Evolutionary conservation across 306 rosid genomes (phyloP).

Genomic region (Pachyrhizus erosus): DNA sequence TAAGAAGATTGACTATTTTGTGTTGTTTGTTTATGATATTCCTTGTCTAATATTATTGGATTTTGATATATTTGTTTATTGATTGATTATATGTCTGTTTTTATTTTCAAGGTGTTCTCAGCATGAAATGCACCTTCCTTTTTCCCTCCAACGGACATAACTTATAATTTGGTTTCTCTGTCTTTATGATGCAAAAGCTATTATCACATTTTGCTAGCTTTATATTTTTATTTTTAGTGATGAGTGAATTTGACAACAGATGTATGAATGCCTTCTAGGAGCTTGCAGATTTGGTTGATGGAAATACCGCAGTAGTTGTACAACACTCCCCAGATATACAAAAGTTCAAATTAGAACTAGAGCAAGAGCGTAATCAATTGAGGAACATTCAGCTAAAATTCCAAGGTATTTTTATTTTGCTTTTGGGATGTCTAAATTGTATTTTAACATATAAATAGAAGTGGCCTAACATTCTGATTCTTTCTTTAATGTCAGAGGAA

Average conservation of each 20-base stretch:
- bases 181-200: neutral
- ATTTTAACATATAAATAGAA: neutral
- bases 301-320: constrained; percentile 46
- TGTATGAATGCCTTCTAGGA: constrained; percentile 94
- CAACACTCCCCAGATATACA: constrained; percentile 56
- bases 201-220: neutral
- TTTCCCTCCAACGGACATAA: neutral
- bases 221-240: constrained; percentile 51
- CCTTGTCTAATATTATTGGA: neutral
- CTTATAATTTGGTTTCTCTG: constrained; percentile 5
- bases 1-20: constrained; percentile 16
- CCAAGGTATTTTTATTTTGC: constrained; percentile 50
- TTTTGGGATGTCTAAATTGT: constrained; percentile 20
- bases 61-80: constrained; percentile 12
- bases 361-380: constrained; percentile 56
- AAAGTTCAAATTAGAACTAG: constrained; percentile 61
- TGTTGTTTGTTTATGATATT: constrained; percentile 3
- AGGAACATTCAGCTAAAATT: constrained; percentile 50
- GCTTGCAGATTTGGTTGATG: constrained; percentile 71
- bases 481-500: constrained; percentile 59
- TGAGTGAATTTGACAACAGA: constrained; percentile 86
- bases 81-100: neutral
- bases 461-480: constrained; percentile 12
- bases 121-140: neutral
- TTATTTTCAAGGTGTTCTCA: neutral